Percentiles rank a stretch among this genome's conserved stretches.
These are phyloP conservation scores for Tylopilus balloui DNA, from an alignment of 768 basidiomycete genomes.

Conservation along the genomic window DNA sequence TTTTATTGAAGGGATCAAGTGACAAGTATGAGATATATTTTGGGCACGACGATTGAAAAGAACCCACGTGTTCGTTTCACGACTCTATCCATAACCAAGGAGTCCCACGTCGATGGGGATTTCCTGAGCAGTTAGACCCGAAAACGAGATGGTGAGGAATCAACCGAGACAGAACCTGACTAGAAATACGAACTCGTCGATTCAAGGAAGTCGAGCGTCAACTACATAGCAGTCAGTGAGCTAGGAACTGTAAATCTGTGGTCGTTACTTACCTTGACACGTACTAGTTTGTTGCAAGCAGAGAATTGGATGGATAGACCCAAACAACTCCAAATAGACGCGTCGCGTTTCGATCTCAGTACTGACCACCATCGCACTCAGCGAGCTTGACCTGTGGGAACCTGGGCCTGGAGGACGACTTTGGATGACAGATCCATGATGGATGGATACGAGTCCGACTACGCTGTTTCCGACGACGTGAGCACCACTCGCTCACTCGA, in stretches of 20 bases:
- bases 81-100: slow-evolving; percentile 11
- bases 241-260: too few species aligned
- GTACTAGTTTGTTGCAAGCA: too few species aligned
- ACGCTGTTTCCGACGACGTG: slow-evolving; percentile 26
- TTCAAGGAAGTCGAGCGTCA: too few species aligned
- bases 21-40: not conserved
- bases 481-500: slow-evolving; percentile 3
- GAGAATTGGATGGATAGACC: too few species aligned
- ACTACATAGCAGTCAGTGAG: too few species aligned
- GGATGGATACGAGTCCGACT: slow-evolving; percentile 19
- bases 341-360: slow-evolving; percentile 11
- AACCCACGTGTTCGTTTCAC: slow-evolving; percentile 12
- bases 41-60: too few species aligned
- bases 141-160: too few species aligned
- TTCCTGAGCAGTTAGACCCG: too few species aligned
- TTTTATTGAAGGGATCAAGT: not conserved
- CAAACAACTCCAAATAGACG: slow-evolving; percentile 16
- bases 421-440: slow-evolving; percentile 5
- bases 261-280: too few species aligned
- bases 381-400: too few species aligned
- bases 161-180: too few species aligned
- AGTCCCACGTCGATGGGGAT: too few species aligned
- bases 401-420: not conserved
- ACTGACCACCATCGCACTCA: not conserved
- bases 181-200: not conserved